Evolutionary conservation across 2,329 filamentous ascomycete genomes (phyloP).

Genomic region (Aspergillus sp.): DNA sequence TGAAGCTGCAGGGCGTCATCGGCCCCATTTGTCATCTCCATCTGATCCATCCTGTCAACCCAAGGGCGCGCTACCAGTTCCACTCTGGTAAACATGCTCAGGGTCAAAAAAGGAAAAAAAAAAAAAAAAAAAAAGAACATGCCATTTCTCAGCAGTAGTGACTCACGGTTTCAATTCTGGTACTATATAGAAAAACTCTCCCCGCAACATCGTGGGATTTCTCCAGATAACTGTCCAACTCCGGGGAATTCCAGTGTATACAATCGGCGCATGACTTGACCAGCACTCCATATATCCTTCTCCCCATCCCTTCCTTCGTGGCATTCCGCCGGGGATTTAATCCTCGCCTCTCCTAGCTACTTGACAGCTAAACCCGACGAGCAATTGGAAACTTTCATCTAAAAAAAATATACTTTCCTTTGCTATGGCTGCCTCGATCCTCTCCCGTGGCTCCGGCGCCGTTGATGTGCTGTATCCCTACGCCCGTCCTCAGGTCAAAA

Average conservation of each 20-base stretch:
- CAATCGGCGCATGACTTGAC: background rate
- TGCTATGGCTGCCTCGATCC: conserved; percentile 24
- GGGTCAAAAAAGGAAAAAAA: background rate
- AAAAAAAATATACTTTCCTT: too few relatives aligned
- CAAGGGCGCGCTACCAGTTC: background rate
- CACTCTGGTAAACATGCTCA: background rate
- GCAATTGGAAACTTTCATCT: background rate
- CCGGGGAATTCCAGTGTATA: background rate
- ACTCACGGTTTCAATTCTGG: background rate
- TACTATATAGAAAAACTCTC: background rate
- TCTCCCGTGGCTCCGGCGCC: conserved; percentile 26
- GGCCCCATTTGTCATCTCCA: conserved; percentile 4
- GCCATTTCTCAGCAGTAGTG: background rate
- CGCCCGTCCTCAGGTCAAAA: conserved; percentile 31
- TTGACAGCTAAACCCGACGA: background rate
- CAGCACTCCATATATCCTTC: background rate
- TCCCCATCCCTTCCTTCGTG: background rate
- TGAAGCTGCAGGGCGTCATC: background rate
- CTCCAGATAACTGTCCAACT: background rate
- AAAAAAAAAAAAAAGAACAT: too few relatives aligned
- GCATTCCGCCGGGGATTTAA: background rate
- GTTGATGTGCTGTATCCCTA: conserved; percentile 29
- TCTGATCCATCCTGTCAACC: background rate
- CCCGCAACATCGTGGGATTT: background rate
- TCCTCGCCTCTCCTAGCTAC: background rate